Base-by-base conservation (phyloP, 176 grass and related monocot genomes). In the Phragmites australis region DNA sequence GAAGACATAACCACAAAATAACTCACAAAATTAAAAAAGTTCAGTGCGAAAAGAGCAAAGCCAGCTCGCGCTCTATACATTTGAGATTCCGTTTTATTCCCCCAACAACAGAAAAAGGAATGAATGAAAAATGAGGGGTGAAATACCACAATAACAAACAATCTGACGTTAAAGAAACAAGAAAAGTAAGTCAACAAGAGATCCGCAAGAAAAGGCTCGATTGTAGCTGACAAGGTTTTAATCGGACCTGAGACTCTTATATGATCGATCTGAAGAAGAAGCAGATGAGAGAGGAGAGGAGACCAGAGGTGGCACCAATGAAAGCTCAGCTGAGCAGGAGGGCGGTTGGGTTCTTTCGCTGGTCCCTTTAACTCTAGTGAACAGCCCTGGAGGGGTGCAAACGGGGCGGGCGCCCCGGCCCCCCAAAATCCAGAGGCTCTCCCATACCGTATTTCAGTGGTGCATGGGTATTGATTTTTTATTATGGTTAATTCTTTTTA, bases 241-340 rank as follows among this genome's bases (percentile, higher is more conserved):
- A 69, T 43, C 51, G 57, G 70, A 76, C 43, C 69, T 49, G 77
- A 6, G 82, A 53, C 63, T 70, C 67, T 64, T 27, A 45, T 82
- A 64, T 71, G 65, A 70, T 77, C 23, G 49, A 69, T 70, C 52
- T 32, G 70, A 70, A 82, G 27, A 49, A 85, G 76, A 74, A 70
- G 43, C 26, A 44, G 6, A 46, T 47, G 75, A 0, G 63, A 82
- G 53, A 25, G 53, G 43, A 37, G 34, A 37, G 34, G 34, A 37
- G 34, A 37, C 31, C 12, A 70, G 23, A 53, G 39, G 12, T 62
- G 29, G 65, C 32, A 58, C 14, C 40, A 61, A 76, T 31, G 16
- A 31, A 61, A 46, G 74, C 51, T 42, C 22, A 5, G 55, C 23
- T 60, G 41, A n/a, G 25, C 22, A 14, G 25, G 56, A 62, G 16